Percentiles rank a stretch among this genome's conserved stretches.
phyloP scores from a whole-genome alignment of 805 yeast genomes.

The Wickerhamomyces bisporus region DNA sequence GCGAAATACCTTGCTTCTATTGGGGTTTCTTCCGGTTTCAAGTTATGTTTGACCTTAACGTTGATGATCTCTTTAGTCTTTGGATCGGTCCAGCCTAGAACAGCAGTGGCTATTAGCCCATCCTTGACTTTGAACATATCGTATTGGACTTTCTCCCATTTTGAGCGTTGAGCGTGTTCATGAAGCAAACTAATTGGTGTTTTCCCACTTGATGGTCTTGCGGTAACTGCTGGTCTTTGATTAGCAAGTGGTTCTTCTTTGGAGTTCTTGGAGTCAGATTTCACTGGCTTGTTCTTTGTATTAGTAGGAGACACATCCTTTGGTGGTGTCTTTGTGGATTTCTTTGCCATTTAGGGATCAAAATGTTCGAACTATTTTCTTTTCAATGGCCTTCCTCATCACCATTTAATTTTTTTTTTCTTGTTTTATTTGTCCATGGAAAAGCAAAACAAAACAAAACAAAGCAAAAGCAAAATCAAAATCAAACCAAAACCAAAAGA shows the following conservation, averaged over 20 bases:
- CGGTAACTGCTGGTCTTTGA: constrained; percentile 8
- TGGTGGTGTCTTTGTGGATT: constrained; percentile 2
- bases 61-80: constrained; percentile 65
- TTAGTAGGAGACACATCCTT: constrained; percentile 9
- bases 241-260: constrained; percentile 1
- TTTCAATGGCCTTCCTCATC: too few relatives aligned
- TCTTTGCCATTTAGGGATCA: constrained; percentile 12
- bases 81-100: constrained; percentile 70
- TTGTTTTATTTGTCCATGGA: too few relatives aligned
- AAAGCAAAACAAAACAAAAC: too few relatives aligned
- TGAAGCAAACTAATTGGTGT: constrained; percentile 81
- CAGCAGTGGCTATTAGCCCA: constrained; percentile 64
- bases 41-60: constrained; percentile 46
- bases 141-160: constrained; percentile 84
- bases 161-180: constrained; percentile 81
- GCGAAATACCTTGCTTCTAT: constrained; percentile 87
- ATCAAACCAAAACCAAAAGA: too few relatives aligned
- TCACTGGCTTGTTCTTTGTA: too few relatives aligned
- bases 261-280: background rate
- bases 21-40: constrained; percentile 70
- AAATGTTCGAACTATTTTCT: too few relatives aligned
- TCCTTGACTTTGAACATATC: constrained; percentile 52
- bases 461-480: too few relatives aligned
- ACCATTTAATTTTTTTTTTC: too few relatives aligned
- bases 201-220: constrained; percentile 51